Base-by-base conservation (phyloP, 2,329 filamentous ascomycete genomes). In the Lachnellula occidentalis region DNA sequence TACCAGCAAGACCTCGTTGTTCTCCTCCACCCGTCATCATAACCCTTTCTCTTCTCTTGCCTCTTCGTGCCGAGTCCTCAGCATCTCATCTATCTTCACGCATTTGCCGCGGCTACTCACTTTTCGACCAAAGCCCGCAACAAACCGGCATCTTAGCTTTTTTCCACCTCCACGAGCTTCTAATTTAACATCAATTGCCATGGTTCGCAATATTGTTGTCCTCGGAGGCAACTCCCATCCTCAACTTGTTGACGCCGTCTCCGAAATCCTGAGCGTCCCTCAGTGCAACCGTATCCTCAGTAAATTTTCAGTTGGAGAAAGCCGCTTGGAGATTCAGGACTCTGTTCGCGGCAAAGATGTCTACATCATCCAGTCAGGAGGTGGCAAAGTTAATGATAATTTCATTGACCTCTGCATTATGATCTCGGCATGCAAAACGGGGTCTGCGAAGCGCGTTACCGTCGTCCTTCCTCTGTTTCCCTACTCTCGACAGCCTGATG, bases 281-380 rank as follows among this genome's bases (percentile, higher is more conserved):
- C 78, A 83, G 19, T 90, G 90, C 64, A 86, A 91, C 68, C 87
- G 92, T 64, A 84, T 92, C 58, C 83, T 97, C 48, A 82, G 79
- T 69, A 96, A 96, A 75, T 99, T 99, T 76, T 90, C 91, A 34
- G 90, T 94, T 50, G 94, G 94, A 63, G 94, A 97, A 76, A 95
- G 89, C 63, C 85, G 92, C 53, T 92, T 95, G 60, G 94, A 97
- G 73, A 95, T 99, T 68, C 82, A 92, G 71, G 94, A 99, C 73
- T 96, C 91, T 14, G 94, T 99, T 50, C 88, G 94, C 65, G 94
- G 90, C 65, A 99, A 99, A 73, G 94, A 99, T 83, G 94, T 96
- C 71, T 99, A 95, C 76, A 96, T 97, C 70, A 90, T 99, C 67
- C 92, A 97, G 74, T 94, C 90, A 42, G 91, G 90, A 64, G 90